Evolutionary conservation across 768 basidiomycete species (phyloP).

Genomic region (Exsudoporus frostii): DNA sequence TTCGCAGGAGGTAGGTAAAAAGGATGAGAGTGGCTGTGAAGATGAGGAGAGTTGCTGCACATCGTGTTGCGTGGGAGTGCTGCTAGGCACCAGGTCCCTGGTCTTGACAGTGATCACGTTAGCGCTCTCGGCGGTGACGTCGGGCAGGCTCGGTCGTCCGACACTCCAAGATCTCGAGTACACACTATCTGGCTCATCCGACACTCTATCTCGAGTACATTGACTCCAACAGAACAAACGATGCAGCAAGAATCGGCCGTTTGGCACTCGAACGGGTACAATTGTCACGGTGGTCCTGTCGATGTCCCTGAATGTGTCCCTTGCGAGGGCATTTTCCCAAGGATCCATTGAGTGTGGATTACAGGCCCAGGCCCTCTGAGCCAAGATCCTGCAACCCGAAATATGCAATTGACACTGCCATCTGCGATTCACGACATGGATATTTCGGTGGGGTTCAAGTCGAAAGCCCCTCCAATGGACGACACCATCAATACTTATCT

Average conservation of each 20-base stretch:
- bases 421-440: neutral
- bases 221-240: neutral
- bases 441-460: neutral
- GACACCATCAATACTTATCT: neutral
- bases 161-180: neutral
- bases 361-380: neutral
- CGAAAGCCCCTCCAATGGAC: neutral
- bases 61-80: neutral
- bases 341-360: neutral
- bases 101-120: neutral
- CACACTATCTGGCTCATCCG: too few relatives aligned
- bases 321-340: neutral
- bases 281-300: neutral
- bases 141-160: neutral
- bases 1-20: neutral
- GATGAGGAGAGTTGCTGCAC: neutral
- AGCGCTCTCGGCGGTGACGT: neutral
- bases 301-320: neutral
- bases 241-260: neutral
- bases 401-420: neutral
- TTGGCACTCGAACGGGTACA: neutral
- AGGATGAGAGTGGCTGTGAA: neutral
- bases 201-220: neutral
- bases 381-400: neutral
- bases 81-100: neutral